Evolutionary conservation across 2,329 filamentous ascomycete species (phyloP), one percentile per base, ranked within the genome.

Genomic region (Phyllosticta paracitricarpa): DNA sequence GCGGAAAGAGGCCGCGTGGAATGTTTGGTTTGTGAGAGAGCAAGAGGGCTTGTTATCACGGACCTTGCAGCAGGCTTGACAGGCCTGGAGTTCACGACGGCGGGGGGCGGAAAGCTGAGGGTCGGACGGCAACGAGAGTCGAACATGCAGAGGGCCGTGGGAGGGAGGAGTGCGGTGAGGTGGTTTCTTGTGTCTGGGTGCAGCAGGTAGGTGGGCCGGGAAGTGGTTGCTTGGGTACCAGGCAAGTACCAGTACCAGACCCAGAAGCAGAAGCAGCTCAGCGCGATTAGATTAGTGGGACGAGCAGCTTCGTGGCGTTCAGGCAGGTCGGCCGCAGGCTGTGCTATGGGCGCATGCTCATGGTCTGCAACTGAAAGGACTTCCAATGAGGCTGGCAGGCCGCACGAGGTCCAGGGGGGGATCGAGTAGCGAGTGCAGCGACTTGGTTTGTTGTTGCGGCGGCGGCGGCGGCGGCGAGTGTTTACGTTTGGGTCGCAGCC

Each of bases 11-110:
- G 57, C 58, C 30, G 58, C 51, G 33, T 54, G 22, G 57, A 30
- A 54, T 48, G 28, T 48, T n/a, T 48, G 51, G 51, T 19, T n/a
- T 17, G 12, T 48, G 40, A 24, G 53, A 59, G 52, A 59, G 57
- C 57, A 26, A 53, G 53, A 56, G 33, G 58, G 58, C 58, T 40
- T 48, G 40, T 48, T 48, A 48, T 48, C 40, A 55, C 58, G 22
- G 54, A 60, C 58, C 58, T 60, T 60, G 58, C 58, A 60, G 58
- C 58, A 60, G 52, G 58, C 58, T 28, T 30, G 52, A 60, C 55
- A 52, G 25, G 58, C 58, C 58, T 60, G 58, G 24, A 56, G 17
- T 30, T 54, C 58, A 40, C 58, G 53, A 55, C 58, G 52, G 40
- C 40, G 40, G 40, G 40, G 19, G 40, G 40, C 40, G 17, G 40